phyloP scores from a whole-genome alignment of 495 filamentous ascomycete species.

The Aspergillus conjunctus region DNA sequence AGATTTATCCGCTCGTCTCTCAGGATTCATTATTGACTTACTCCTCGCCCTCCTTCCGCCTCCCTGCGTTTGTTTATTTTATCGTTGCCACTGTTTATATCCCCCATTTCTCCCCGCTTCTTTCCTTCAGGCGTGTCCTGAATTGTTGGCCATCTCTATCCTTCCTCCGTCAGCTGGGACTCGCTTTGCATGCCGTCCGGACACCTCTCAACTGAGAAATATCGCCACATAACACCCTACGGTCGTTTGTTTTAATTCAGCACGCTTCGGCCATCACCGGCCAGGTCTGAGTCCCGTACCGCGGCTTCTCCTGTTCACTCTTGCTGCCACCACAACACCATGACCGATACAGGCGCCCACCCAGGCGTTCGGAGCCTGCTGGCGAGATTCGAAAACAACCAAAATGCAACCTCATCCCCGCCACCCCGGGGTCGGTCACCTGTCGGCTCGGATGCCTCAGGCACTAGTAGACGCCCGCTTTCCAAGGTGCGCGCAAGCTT shows the following conservation, averaged over 20 bases:
- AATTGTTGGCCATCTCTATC: slow-evolving; percentile 4
- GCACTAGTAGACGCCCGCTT: slow-evolving; percentile 56
- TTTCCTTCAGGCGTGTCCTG: slow-evolving; percentile 12
- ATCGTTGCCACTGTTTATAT: slow-evolving; percentile 15
- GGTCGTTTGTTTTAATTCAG: not conserved
- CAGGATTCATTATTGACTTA: slow-evolving; percentile 11
- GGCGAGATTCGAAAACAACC: slow-evolving; percentile 83
- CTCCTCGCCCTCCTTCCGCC: slow-evolving; percentile 7
- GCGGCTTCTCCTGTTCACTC: slow-evolving; percentile 9
- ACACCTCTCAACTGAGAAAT: not conserved
- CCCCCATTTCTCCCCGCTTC: slow-evolving; percentile 13
- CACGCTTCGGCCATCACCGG: slow-evolving; percentile 11
- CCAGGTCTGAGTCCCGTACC: slow-evolving; percentile 1
- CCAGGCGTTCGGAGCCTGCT: slow-evolving; percentile 72
- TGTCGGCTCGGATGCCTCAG: slow-evolving; percentile 49
- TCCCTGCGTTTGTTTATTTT: slow-evolving; percentile 12
- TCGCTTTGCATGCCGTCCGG: not conserved
- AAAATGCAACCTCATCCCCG: slow-evolving; percentile 54
- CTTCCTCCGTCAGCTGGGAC: not conserved
- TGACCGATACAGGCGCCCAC: slow-evolving; percentile 52
- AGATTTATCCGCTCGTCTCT: slow-evolving; percentile 7
- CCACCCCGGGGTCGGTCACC: slow-evolving; percentile 77
- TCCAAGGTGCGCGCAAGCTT: slow-evolving; percentile 85
- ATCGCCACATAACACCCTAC: not conserved
- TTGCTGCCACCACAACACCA: slow-evolving; percentile 27